A percentile compares a stretch with the other conserved stretches of the same genome.
These are phyloP conservation scores for Murraya paniculata DNA, from an alignment of 345 rosid genomes.

Conservation along the genomic window DNA sequence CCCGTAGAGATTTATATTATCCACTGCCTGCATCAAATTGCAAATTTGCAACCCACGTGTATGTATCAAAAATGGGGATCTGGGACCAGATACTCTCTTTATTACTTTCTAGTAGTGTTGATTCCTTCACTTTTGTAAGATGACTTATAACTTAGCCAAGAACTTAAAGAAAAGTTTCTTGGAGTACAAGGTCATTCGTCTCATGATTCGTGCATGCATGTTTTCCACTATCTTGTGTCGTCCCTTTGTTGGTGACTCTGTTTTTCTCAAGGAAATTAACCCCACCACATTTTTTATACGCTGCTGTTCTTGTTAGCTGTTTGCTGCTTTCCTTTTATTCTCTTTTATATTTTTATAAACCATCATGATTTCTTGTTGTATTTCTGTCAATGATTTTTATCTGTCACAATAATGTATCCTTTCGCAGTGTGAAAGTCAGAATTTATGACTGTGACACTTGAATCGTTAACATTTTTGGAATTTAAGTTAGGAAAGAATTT, in stretches of 20 bases:
- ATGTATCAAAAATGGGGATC: not conserved
- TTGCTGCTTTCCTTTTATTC: not conserved
- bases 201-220: not conserved
- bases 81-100: not conserved
- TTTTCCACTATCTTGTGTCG: slow-evolving; percentile 13
- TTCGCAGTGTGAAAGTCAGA: too few species aligned
- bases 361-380: too few species aligned
- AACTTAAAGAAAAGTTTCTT: not conserved
- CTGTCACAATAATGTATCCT: too few species aligned
- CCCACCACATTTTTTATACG: not conserved
- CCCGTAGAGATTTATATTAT: not conserved
- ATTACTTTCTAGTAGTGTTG: not conserved
- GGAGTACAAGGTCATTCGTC: not conserved
- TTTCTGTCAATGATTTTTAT: too few species aligned
- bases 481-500: too few species aligned
- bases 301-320: not conserved
- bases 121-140: slow-evolving; percentile 7
- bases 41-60: not conserved
- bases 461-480: too few species aligned
- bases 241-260: not conserved
- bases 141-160: not conserved
- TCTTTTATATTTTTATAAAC: too few species aligned
- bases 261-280: not conserved
- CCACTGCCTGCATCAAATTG: not conserved
- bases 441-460: too few species aligned